Evolutionary conservation across 768 basidiomycete genomes (phyloP).

Genomic region (Xerocomus potaroensis): DNA sequence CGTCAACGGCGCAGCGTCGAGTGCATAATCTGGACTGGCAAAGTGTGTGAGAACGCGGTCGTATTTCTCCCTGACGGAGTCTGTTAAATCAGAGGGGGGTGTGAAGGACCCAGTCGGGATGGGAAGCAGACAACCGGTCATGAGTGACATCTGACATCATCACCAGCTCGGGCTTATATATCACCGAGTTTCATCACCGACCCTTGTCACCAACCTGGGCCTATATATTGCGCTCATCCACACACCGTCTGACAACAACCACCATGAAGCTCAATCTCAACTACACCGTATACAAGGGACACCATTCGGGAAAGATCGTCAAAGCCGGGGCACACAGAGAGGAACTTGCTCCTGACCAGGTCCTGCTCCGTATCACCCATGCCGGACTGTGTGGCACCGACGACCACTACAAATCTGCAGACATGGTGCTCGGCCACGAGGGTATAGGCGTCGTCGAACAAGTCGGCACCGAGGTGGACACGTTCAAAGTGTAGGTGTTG

Average conservation of each 20-base stretch:
- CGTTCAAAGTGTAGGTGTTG: conserved; percentile 32
- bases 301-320: conserved; percentile 15
- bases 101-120: conserved; percentile 28
- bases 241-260: background rate
- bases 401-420: conserved; percentile 27
- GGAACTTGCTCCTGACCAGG: conserved; percentile 24
- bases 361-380: conserved; percentile 31
- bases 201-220: background rate
- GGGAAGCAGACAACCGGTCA: no score
- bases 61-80: no score
- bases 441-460: conserved; percentile 34
- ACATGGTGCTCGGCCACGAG: conserved; percentile 40
- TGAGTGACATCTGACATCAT: no score
- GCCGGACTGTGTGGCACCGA: conserved; percentile 39
- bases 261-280: conserved; percentile 20
- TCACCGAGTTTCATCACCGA: no score
- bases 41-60: conserved; percentile 60
- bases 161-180: no score
- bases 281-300: conserved; percentile 32
- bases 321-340: conserved; percentile 13
- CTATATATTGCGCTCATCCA: background rate
- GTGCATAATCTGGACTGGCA: conserved; percentile 42
- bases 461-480: conserved; percentile 28
- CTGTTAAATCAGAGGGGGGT: conserved; percentile 36
- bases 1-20: conserved; percentile 48